Percentiles rank a stretch among this genome's conserved stretches.
phyloP scores from a whole-genome alignment of 306 rosid species.

The Pterocarpus macrocarpus region DNA sequence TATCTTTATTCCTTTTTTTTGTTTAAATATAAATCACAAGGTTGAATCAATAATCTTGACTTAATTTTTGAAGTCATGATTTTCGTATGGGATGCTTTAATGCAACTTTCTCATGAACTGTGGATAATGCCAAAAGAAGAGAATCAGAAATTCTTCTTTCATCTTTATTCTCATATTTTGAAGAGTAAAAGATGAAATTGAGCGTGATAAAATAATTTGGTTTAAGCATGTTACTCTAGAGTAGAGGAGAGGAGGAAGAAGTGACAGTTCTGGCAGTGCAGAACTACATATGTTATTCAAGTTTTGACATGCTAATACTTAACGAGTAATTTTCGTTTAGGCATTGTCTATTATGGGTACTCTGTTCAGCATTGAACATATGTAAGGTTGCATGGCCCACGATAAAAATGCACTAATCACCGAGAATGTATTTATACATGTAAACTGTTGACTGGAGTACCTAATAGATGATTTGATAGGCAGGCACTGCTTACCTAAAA shows the following conservation, averaged over 20 bases:
- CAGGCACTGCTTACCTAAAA: background rate
- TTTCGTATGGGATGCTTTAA: constrained; percentile 10
- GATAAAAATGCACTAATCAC: background rate
- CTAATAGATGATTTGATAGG: background rate
- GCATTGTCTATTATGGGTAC: background rate
- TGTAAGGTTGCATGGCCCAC: background rate
- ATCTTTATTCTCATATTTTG: constrained; percentile 9
- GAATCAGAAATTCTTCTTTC: background rate
- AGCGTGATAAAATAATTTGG: background rate
- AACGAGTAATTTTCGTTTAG: background rate
- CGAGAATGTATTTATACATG: background rate
- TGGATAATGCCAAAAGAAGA: constrained; percentile 36
- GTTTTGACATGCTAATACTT: background rate
- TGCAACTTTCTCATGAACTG: background rate
- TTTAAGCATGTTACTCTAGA: constrained; percentile 18
- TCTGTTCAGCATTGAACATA: background rate
- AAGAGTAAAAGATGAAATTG: constrained; percentile 27
- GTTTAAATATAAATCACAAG: background rate
- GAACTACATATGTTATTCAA: background rate
- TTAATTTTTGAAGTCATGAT: constrained; percentile 11
- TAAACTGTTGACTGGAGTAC: background rate
- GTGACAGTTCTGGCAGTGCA: background rate
- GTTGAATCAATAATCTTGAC: constrained; percentile 37
- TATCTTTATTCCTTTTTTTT: constrained; percentile 12
- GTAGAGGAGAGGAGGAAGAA: background rate